Percentiles rank a stretch among this genome's conserved stretches.
These are phyloP conservation scores for Zelopaecilomyces penicillatus DNA, from an alignment of 2,329 filamentous ascomycete species.

Conservation along the genomic window DNA sequence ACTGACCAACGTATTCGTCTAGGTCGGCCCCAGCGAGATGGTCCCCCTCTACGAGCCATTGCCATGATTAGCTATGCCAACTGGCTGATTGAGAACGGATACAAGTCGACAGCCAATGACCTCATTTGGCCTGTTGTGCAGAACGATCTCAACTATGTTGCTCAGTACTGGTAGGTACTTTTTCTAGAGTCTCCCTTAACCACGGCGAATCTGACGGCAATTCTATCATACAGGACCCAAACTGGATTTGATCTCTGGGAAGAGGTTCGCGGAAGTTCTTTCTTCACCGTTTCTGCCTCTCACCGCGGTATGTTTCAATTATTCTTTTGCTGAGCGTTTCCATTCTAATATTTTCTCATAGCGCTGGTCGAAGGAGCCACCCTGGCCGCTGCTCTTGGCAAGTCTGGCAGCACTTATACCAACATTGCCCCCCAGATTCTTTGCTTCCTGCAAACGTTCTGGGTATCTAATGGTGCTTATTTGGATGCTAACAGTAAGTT, in stretches of 20 bases:
- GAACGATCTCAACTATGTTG: slow-evolving; percentile 69
- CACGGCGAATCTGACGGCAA: neutral
- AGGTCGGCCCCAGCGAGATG: slow-evolving; percentile 69
- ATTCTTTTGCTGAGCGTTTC: neutral
- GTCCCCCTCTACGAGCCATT: slow-evolving; percentile 67
- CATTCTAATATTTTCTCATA: slow-evolving; percentile 7
- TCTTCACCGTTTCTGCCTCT: slow-evolving; percentile 66
- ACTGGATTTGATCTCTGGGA: slow-evolving; percentile 76
- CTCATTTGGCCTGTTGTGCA: slow-evolving; percentile 65
- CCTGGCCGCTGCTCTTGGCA: slow-evolving; percentile 56
- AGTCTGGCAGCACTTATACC: slow-evolving; percentile 51
- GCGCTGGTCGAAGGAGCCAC: slow-evolving; percentile 58
- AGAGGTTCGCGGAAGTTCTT: slow-evolving; percentile 66
- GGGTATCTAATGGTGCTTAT: slow-evolving; percentile 52
- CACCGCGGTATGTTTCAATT: slow-evolving; percentile 46
- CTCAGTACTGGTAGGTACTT: slow-evolving; percentile 55
- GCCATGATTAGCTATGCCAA: slow-evolving; percentile 64
- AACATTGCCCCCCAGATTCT: slow-evolving; percentile 60
- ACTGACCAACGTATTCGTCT: neutral
- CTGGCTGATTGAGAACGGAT: slow-evolving; percentile 61
- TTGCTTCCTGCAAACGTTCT: slow-evolving; percentile 68
- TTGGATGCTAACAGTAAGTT: slow-evolving; percentile 55
- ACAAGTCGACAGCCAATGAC: slow-evolving; percentile 44
- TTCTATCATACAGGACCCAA: slow-evolving; percentile 33
- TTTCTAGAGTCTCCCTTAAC: too few species aligned